Conservation (phyloP, 2,329 filamentous ascomycete species). For the Stemphylium lycopersici region DNA sequence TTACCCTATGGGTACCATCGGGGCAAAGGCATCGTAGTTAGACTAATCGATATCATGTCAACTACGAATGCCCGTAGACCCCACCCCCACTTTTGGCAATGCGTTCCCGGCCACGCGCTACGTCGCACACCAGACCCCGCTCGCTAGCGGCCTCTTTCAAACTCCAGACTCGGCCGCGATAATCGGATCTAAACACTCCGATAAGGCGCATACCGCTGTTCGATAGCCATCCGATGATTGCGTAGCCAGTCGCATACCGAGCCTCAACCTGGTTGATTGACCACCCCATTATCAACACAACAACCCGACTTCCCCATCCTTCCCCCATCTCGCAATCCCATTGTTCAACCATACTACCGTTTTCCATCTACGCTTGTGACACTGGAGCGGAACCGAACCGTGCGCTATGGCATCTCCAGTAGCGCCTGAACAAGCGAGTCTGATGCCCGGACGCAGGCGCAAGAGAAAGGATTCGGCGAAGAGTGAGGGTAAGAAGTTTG, state of each 20-base stretch:
- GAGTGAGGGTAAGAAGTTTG: constrained; percentile 59
- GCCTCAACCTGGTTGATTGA: too few species aligned
- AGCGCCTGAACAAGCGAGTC: constrained; percentile 17
- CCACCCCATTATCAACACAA: constrained; percentile 7
- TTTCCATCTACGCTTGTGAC: too few species aligned
- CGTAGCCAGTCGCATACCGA: neutral
- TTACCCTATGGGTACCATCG: too few species aligned
- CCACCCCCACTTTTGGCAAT: constrained; percentile 25
- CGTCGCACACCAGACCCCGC: constrained; percentile 19
- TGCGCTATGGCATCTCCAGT: constrained; percentile 24
- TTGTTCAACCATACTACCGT: neutral
- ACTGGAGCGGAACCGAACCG: neutral
- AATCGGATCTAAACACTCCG: constrained; percentile 18
- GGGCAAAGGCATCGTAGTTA: neutral
- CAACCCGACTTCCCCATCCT: constrained; percentile 34
- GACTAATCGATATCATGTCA: neutral
- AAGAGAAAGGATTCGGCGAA: constrained; percentile 62
- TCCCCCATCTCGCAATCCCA: constrained; percentile 21
- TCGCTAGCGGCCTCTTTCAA: constrained; percentile 17
- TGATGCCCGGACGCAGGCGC: constrained; percentile 61
- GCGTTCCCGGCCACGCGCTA: constrained; percentile 8
- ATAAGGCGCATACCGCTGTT: constrained; percentile 18
- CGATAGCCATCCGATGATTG: constrained; percentile 10
- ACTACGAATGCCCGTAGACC: too few species aligned
- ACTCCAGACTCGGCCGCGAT: constrained; percentile 17